phyloP scores from a whole-genome alignment of 352 stramenopile genomes.

The Phytophthora crassamura region DNA sequence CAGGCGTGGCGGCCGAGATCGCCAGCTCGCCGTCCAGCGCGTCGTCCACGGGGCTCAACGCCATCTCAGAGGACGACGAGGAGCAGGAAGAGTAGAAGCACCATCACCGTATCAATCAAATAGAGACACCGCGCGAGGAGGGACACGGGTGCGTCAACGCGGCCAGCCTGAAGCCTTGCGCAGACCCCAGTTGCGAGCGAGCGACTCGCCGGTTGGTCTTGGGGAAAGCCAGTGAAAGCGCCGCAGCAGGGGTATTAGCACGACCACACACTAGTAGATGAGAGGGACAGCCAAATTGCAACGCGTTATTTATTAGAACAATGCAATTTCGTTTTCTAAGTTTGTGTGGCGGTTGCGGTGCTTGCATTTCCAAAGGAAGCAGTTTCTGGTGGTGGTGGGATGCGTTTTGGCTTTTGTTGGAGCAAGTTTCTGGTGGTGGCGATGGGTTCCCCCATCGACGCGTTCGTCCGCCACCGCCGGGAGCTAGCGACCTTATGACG shows the following conservation, averaged over 20 bases:
- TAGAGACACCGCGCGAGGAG: conserved; percentile 25
- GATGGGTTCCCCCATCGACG: conserved; percentile 12
- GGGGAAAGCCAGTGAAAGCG: too few relatives aligned
- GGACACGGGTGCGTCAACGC: conserved; percentile 23
- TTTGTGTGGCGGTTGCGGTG: neutral
- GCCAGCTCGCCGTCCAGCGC: conserved; percentile 69
- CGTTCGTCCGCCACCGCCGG: conserved; percentile 3
- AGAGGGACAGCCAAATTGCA: conserved; percentile 18
- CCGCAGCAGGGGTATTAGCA: conserved; percentile 13
- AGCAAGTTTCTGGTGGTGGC: conserved; percentile 33
- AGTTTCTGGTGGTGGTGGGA: conserved; percentile 13
- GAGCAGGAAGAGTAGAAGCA: conserved; percentile 53
- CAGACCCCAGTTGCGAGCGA: conserved; percentile 12
- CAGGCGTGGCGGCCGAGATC: conserved; percentile 68
- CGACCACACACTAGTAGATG: conserved; percentile 1
- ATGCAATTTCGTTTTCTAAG: conserved; percentile 30
- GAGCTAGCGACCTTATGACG: conserved; percentile 14
- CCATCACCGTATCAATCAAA: conserved; percentile 2
- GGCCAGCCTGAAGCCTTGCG: conserved; percentile 11
- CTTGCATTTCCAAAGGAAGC: conserved; percentile 5
- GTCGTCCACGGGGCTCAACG: conserved; percentile 65
- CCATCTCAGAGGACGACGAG: conserved; percentile 76
- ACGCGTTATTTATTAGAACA: conserved; percentile 45
- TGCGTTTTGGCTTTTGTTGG: neutral
- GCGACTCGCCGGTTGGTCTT: neutral